phyloP scores from a whole-genome alignment of 2,329 filamentous ascomycete genomes.

The Alternaria gaisen region DNA sequence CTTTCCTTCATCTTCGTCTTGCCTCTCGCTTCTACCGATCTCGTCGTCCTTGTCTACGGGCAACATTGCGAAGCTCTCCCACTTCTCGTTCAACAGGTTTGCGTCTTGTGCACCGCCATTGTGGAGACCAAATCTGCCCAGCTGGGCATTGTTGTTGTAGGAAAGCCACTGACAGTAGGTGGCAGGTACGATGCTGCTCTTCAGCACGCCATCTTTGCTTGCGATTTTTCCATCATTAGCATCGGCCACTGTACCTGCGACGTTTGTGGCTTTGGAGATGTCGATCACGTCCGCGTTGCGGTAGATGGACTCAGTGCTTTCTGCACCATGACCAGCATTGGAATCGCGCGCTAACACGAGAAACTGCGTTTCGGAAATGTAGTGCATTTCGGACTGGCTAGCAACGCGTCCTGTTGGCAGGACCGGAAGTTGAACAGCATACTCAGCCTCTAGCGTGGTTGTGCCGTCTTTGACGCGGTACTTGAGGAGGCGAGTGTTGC shows the following conservation, averaged over 20 bases:
- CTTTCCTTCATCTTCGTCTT: constrained; percentile 59
- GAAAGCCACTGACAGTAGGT: constrained; percentile 73
- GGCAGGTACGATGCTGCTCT: constrained; percentile 64
- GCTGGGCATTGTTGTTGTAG: constrained; percentile 71
- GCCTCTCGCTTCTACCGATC: constrained; percentile 25
- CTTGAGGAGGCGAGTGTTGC: constrained; percentile 68
- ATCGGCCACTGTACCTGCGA: constrained; percentile 58
- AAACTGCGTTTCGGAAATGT: constrained; percentile 70
- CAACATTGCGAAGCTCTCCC: constrained; percentile 73
- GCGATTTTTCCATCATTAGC: constrained; percentile 56
- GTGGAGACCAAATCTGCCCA: constrained; percentile 71
- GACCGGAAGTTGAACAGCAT: constrained; percentile 71
- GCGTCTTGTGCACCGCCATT: constrained; percentile 71
- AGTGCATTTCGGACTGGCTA: constrained; percentile 74
- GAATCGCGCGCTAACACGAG: constrained; percentile 72
- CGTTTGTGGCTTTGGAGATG: constrained; percentile 67
- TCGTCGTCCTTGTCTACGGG: constrained; percentile 59
- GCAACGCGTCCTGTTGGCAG: constrained; percentile 66
- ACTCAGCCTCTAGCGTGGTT: constrained; percentile 66
- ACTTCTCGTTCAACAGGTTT: constrained; percentile 76
- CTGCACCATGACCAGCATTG: constrained; percentile 65
- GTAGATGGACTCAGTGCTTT: constrained; percentile 65
- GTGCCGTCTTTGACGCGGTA: constrained; percentile 65
- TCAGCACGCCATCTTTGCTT: constrained; percentile 62
- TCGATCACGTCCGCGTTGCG: constrained; percentile 76